Conservation (phyloP, 257 asterid species). For the Prunella vulgaris region DNA sequence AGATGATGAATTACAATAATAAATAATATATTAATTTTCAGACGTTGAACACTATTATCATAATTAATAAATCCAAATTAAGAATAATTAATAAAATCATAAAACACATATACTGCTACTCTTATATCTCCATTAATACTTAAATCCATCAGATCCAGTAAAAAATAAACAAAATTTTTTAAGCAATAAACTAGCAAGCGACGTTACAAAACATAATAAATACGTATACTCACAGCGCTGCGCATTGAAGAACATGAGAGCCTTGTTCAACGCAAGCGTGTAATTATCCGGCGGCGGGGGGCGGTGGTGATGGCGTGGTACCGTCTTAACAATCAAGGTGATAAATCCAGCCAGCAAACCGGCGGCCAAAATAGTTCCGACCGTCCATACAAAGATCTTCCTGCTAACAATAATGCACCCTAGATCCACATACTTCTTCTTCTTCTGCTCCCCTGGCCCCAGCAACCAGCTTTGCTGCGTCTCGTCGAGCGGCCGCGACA, state of each 20-base stretch:
- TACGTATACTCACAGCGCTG: constrained; percentile 66
- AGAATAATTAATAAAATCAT: not conserved
- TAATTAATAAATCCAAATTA: not conserved
- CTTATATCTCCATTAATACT: not conserved
- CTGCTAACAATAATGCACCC: constrained; percentile 90
- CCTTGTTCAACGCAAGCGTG: constrained; percentile 77
- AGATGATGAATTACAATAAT: not conserved
- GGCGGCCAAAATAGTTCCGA: constrained; percentile 67
- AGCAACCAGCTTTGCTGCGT: constrained; percentile 98
- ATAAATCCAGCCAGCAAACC: constrained; percentile 72
- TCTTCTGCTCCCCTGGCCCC: constrained; percentile 95
- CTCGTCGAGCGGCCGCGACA: constrained; percentile 87
- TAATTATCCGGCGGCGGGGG: constrained; percentile 91
- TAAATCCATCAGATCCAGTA: constrained; percentile 16
- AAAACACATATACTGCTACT: not conserved
- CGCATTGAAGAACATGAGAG: constrained; percentile 91
- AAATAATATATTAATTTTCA: not conserved
- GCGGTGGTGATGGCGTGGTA: constrained; percentile 65
- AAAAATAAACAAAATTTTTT: no score
- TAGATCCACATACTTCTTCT: constrained; percentile 96
- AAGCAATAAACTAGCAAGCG: not conserved
- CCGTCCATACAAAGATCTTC: constrained; percentile 86
- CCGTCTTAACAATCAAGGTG: constrained; percentile 75
- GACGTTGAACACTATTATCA: not conserved
- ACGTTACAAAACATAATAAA: not conserved